Conservation (phyloP, 495 filamentous ascomycete genomes). For the Podospora sp. region DNA sequence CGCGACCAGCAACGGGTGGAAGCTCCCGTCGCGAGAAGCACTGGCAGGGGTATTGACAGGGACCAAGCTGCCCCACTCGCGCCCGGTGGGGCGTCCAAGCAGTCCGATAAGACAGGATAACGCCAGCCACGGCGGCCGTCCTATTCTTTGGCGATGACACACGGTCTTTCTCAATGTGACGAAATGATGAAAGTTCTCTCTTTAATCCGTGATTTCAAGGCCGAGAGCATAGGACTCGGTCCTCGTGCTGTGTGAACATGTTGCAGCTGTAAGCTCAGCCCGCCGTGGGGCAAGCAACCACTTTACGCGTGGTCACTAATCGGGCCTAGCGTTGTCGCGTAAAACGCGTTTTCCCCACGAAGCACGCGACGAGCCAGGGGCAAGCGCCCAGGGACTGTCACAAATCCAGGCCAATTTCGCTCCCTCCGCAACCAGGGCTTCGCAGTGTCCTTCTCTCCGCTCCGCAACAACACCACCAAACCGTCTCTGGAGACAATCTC, state of each 20-base stretch:
- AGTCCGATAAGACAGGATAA: too few species aligned
- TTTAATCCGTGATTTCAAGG: too few species aligned
- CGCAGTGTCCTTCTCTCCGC: constrained; percentile 4
- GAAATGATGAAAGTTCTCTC: too few species aligned
- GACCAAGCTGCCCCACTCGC: background rate
- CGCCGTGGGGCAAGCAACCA: constrained; percentile 31
- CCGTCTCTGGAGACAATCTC: constrained; percentile 3
- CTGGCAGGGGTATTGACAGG: background rate
- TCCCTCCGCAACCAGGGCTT: constrained; percentile 16
- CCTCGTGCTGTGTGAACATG: background rate
- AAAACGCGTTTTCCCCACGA: constrained; percentile 27
- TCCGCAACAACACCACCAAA: constrained; percentile 21
- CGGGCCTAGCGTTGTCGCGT: constrained; percentile 35
- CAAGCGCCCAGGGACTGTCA: constrained; percentile 2
- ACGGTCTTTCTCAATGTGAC: too few species aligned
- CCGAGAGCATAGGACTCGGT: too few species aligned
- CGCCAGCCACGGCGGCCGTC: too few species aligned
- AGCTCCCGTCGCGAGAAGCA: background rate
- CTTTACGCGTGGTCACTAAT: constrained; percentile 43
- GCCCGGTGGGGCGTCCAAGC: background rate
- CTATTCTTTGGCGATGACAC: too few species aligned
- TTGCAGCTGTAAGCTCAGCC: background rate
- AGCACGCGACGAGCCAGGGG: constrained; percentile 32
- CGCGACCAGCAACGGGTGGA: background rate
- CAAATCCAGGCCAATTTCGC: constrained; percentile 20